Base-by-base conservation (phyloP, 2,329 filamentous ascomycete species). In the Aureobasidium sp. region DNA sequence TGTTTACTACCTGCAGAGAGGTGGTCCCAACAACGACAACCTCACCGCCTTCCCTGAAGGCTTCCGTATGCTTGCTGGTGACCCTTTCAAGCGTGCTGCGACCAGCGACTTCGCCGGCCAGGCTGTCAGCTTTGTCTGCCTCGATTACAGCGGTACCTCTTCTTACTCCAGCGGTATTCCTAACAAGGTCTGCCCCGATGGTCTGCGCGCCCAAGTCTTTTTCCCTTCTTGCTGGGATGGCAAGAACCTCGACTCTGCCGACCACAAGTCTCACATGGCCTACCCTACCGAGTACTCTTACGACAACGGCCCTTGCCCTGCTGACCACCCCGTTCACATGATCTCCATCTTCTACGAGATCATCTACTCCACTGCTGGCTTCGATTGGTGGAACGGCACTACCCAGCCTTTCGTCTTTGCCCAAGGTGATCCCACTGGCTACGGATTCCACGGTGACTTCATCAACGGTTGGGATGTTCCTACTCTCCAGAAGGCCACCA, bases 161-260 rank as follows among this genome's bases (percentile, higher is more conserved):
- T 71, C 73, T 3, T 79, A 85, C 59, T 80, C 76, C 1, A 74
- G 75, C n/a, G 73, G 83, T n/a, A 88, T 94, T 71, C 89, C 89
- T 31, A 80, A 86, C 70, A 79, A 82, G 70, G 82, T 86, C 69
- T 91, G 89, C 71, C 84, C 88, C 68, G 81, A 82, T 59, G 77
- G 82, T 45, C 74, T 85, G 48, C 83, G 86, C 42, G 80, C 82
- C 61, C 86, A 90, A 66, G 75, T 89, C 44, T 86, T 88, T 77
- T 88, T 90, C 75, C 87, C 87, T 6, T 86, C 85, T 6, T 90
- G 87, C 79, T 90, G 88, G 81, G 82, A 90, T 73, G 87, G 86
- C 33, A 73, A 75, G 48, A 71, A 80, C 45, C 78, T 81, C 50
- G 84, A 82, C 61, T 76, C 86, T 44, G 74, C 78, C 35, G 79